Conservation (phyloP, 2,329 filamentous ascomycete species). For the Fusarium sp. region DNA sequence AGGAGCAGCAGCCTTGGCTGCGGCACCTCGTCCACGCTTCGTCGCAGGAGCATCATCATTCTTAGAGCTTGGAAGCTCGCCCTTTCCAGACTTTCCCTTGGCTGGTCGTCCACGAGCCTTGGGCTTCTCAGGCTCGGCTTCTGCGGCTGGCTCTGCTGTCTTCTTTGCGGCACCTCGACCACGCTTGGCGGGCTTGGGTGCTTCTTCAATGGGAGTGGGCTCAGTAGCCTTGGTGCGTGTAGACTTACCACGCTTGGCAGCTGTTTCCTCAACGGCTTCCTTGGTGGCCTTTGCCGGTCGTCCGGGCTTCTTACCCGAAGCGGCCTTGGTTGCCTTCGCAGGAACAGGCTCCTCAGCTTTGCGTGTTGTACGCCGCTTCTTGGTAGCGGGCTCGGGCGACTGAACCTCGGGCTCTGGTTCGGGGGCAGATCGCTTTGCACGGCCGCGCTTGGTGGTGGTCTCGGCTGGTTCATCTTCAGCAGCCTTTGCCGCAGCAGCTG, state of each 20-base stretch:
- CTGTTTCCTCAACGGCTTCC: conserved; percentile 6
- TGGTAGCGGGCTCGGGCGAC: conserved; percentile 30
- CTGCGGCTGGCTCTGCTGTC: background rate
- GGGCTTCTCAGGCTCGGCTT: conserved; percentile 16
- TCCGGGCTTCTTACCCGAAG: conserved; percentile 12
- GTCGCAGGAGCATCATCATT: background rate
- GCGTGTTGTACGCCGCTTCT: conserved; percentile 33
- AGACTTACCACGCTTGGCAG: conserved; percentile 23
- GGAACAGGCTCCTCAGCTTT: conserved; percentile 20
- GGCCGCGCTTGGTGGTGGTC: conserved; percentile 32
- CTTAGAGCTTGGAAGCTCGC: conserved; percentile 38
- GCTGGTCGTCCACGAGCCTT: conserved; percentile 32
- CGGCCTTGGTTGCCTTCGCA: background rate
- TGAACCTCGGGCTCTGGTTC: conserved; percentile 18
- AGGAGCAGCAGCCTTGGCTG: conserved; percentile 24
- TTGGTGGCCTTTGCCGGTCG: conserved; percentile 27
- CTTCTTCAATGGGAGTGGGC: background rate
- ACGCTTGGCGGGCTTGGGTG: conserved; percentile 16
- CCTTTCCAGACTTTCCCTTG: conserved; percentile 42
- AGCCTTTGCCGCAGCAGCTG: conserved; percentile 1
- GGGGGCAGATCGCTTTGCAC: conserved; percentile 27
- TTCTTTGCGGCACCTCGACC: conserved; percentile 27
- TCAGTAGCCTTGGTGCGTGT: conserved; percentile 19
- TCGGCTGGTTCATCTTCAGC: conserved; percentile 2
- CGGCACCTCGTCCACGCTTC: conserved; percentile 29